Base-by-base conservation (phyloP, 768 basidiomycete species). In the Royoungia palumana region DNA sequence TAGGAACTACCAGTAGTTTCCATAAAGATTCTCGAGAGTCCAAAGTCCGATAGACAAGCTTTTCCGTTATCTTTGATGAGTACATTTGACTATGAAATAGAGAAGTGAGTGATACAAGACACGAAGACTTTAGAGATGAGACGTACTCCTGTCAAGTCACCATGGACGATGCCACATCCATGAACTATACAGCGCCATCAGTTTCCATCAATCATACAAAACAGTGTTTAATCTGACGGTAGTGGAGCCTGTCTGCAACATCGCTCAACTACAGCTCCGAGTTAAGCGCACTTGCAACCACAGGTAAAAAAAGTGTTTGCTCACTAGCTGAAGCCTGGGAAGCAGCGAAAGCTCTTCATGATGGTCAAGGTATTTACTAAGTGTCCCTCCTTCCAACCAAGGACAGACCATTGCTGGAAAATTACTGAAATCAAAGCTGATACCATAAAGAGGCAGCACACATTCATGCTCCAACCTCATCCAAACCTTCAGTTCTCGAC, bases 71-170 rank as follows among this genome's bases (percentile, higher is more conserved):
- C 40, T 45, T 71, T 60, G 43, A 73, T 65, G 16, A 74, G 56
- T 4, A 73, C 55, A 50, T 74, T 72, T 2, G 58, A 63, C 72
- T 72, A 35, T 13, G 3, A 27, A 19, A 14, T 13, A 30, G 10
- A 16, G 41, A 17, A 25, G 35, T 53, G 14, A 50, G 27, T 35
- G 17, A 37, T 13, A 13, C 14, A 47, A 10, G 28, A 14, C n/a
- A 39, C 17, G 16, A 38, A 3, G 32, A 35, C 10, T 9, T 28
- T 3, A 5, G 20, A 10, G 14, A 38, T 16, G 8, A 20, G 34
- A 59, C 62, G 40, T 43, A 75, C 75, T 17, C 71, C 75, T 50
- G 73, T 74, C 19, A 77, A 62, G 41, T 78, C 75, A 1, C 75
- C 75, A 42, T 75, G 77, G 13, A 76, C 62, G 22, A 77, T 54